A percentile compares a stretch with the other conserved stretches of the same genome.
Conservation (phyloP, 768 basidiomycete species). For the Psilocybe cubensis region DNA sequence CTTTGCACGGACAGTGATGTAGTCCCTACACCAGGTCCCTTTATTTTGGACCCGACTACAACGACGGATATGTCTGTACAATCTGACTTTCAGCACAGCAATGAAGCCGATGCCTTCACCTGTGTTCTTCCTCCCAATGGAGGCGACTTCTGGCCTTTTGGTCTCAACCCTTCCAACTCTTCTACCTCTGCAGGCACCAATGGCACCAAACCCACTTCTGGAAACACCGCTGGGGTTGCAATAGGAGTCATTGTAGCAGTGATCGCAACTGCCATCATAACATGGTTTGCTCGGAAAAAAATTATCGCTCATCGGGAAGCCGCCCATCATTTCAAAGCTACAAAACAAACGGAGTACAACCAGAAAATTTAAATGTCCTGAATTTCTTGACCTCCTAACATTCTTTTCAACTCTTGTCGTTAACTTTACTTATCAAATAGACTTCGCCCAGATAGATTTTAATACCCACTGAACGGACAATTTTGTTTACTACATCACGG, state of each 20-base stretch:
- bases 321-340: slow-evolving; percentile 23
- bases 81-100: slow-evolving; percentile 51
- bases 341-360: slow-evolving; percentile 24
- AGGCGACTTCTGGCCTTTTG: slow-evolving; percentile 77
- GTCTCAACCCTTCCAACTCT: slow-evolving; percentile 46
- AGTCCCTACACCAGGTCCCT: slow-evolving; percentile 59
- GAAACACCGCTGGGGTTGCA: slow-evolving; percentile 48
- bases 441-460: too few relatives aligned
- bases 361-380: slow-evolving; percentile 19
- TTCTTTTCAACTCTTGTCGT: background rate
- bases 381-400: background rate
- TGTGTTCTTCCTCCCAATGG: slow-evolving; percentile 71
- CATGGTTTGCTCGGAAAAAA: slow-evolving; percentile 56
- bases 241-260: slow-evolving; percentile 55
- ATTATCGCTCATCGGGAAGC: slow-evolving; percentile 35
- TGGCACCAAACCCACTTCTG: slow-evolving; percentile 14
- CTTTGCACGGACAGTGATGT: slow-evolving; percentile 58
- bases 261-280: slow-evolving; percentile 36
- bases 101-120: slow-evolving; percentile 59
- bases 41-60: slow-evolving; percentile 55
- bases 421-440: too few relatives aligned
- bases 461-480: too few relatives aligned
- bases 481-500: too few relatives aligned
- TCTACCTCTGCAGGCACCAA: slow-evolving; percentile 10
- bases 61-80: slow-evolving; percentile 50